Evolutionary conservation across 1,284 basidiomycete genomes (phyloP).

Genomic region (Moniliella sp.): DNA sequence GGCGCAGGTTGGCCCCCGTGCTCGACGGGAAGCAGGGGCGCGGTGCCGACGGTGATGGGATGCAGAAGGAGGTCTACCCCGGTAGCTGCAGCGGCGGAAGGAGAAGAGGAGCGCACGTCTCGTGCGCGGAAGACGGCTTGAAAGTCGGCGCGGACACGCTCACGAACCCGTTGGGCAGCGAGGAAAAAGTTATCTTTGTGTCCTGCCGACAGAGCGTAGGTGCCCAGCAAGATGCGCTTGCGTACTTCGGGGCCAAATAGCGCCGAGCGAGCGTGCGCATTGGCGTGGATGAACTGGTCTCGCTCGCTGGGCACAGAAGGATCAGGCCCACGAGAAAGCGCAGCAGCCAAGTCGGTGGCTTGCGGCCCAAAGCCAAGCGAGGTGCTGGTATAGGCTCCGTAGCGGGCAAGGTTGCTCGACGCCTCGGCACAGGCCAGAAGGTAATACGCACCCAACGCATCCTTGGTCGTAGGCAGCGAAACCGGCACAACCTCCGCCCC

Average conservation of each 20-base stretch:
- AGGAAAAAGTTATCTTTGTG: slow-evolving; percentile 94
- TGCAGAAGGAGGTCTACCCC: slow-evolving; percentile 61
- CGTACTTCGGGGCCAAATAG: slow-evolving; percentile 66
- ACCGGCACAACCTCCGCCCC: slow-evolving; percentile 57
- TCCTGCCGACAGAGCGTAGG: slow-evolving; percentile 71
- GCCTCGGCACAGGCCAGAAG: slow-evolving; percentile 83
- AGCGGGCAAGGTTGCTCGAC: slow-evolving; percentile 72
- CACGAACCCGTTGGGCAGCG: slow-evolving; percentile 62
- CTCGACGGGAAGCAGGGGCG: slow-evolving; percentile 8
- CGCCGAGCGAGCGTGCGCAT: slow-evolving; percentile 36
- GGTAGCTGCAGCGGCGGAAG: slow-evolving; percentile 6
- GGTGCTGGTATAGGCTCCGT: slow-evolving; percentile 54
- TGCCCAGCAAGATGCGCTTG: slow-evolving; percentile 70
- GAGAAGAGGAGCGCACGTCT: slow-evolving; percentile 37
- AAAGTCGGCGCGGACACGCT: slow-evolving; percentile 53
- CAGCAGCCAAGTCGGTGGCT: slow-evolving; percentile 39
- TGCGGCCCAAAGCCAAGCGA: slow-evolving; percentile 16
- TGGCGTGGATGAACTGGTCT: neutral
- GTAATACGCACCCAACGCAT: slow-evolving; percentile 79
- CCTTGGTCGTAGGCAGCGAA: slow-evolving; percentile 53
- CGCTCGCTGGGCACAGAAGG: slow-evolving; percentile 41
- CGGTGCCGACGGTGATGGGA: slow-evolving; percentile 36
- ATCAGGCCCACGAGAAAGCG: slow-evolving; percentile 37
- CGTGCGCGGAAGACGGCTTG: slow-evolving; percentile 46
- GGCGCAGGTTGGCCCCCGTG: neutral